phyloP scores from a whole-genome alignment of 306 rosid species.

The Citrullus mucosospermus region DNA sequence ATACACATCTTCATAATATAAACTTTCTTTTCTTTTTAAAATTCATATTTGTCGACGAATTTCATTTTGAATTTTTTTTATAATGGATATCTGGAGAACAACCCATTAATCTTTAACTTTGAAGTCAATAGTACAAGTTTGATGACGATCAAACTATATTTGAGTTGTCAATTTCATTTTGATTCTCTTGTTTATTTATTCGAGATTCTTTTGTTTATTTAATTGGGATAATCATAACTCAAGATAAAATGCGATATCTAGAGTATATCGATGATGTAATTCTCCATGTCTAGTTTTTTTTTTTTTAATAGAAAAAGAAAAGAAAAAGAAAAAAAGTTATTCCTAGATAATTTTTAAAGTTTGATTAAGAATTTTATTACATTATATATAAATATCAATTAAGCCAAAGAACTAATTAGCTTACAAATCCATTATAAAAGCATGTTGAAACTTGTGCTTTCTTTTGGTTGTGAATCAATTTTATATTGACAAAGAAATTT shows the following conservation, averaged over 20 bases:
- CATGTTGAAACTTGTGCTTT: neutral
- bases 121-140: no score
- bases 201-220: neutral
- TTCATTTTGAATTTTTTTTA: no score
- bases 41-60: neutral
- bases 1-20: no score
- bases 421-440: neutral
- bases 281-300: neutral
- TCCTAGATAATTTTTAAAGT: neutral
- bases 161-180: neutral
- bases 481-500: neutral
- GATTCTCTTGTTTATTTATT: neutral
- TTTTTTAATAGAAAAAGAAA: neutral
- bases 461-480: neutral
- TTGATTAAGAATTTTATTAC: neutral
- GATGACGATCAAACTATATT: neutral
- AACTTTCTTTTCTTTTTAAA: no score
- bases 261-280: neutral
- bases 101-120: no score
- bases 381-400: no score
- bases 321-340: neutral
- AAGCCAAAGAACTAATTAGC: neutral
- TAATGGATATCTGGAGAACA: no score
- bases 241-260: neutral
- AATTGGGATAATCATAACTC: neutral